These are phyloP conservation scores for Ceratocystiopsis brevicomis DNA, from an alignment of 2,329 filamentous ascomycete genomes.

Conservation along the genomic window DNA sequence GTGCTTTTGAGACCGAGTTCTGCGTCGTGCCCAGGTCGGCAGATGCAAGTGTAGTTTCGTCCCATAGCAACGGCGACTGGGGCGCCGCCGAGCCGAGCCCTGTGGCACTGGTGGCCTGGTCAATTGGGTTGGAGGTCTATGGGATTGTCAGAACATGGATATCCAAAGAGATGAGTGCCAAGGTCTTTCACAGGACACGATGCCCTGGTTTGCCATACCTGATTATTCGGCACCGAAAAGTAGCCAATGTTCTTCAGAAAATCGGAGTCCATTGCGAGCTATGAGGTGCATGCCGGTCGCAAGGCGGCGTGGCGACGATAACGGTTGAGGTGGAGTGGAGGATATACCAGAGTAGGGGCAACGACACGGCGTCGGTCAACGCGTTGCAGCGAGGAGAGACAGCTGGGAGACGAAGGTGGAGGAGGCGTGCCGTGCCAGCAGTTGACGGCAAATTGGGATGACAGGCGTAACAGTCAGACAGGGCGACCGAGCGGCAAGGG, in stretches of 20 bases:
- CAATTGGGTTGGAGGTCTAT: conserved; percentile 17
- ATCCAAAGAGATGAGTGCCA: no score
- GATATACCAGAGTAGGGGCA: no score
- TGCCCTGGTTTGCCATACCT: conserved; percentile 12
- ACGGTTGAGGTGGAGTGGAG: not conserved
- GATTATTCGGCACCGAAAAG: conserved; percentile 21
- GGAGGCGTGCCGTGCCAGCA: no score
- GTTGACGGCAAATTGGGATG: no score
- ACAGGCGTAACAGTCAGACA: no score
- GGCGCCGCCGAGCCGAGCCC: conserved; percentile 11
- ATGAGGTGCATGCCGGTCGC: conserved; percentile 13
- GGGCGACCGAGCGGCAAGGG: no score
- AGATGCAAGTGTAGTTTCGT: conserved; percentile 11
- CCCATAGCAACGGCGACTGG: conserved; percentile 15
- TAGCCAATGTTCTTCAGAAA: conserved; percentile 20
- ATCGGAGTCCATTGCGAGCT: conserved; percentile 17
- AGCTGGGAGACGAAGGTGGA: no score
- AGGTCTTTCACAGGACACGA: no score
- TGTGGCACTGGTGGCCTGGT: conserved; percentile 15
- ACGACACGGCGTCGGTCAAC: no score
- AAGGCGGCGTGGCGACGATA: not conserved
- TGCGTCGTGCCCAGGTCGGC: conserved; percentile 10
- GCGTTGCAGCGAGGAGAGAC: no score
- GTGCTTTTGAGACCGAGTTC: conserved; percentile 9
- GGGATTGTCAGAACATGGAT: conserved; percentile 9